Percentiles rank a stretch among this genome's conserved stretches.
phyloP scores from a whole-genome alignment of 1,284 basidiomycete species.

The Termitomyces sp. region DNA sequence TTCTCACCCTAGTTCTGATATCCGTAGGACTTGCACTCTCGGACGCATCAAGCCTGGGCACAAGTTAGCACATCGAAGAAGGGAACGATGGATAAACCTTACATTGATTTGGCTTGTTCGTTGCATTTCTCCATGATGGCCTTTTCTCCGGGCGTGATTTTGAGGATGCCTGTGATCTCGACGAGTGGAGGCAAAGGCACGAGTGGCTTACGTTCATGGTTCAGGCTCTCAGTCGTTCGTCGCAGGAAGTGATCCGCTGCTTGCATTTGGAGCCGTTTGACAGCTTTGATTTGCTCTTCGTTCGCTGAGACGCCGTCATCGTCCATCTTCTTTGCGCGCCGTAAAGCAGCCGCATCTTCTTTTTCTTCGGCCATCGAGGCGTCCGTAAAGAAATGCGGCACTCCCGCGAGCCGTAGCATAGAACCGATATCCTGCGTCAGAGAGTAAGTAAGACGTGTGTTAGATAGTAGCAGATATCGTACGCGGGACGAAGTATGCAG shows the following conservation, averaged over 20 bases:
- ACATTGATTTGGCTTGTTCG: conserved; percentile 20
- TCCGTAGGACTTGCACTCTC: not conserved
- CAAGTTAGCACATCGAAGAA: too few relatives aligned
- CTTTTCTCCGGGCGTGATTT: conserved; percentile 20
- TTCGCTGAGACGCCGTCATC: conserved; percentile 3
- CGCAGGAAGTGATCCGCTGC: not conserved
- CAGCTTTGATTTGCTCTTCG: not conserved
- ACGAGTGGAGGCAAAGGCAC: conserved; percentile 21
- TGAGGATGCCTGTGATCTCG: conserved; percentile 16
- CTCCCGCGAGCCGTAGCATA: conserved; percentile 24
- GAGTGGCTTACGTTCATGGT: conserved; percentile 11
- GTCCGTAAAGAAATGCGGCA: conserved; percentile 24
- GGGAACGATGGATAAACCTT: too few relatives aligned
- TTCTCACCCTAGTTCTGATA: too few relatives aligned
- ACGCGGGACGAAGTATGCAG: conserved; percentile 24
- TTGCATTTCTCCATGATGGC: conserved; percentile 18
- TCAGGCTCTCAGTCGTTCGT: not conserved
- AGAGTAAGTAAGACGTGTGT: too few relatives aligned
- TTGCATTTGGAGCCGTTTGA: not conserved
- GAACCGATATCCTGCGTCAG: conserved; percentile 26
- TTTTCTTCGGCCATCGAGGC: conserved; percentile 20
- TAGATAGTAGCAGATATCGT: too few relatives aligned
- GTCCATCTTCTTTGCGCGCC: conserved; percentile 20
- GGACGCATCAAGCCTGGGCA: too few relatives aligned
- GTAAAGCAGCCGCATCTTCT: conserved; percentile 16